Evolutionary conservation across 2,329 filamentous ascomycete species (phyloP).

Genomic region (Stenocarpella maydis): DNA sequence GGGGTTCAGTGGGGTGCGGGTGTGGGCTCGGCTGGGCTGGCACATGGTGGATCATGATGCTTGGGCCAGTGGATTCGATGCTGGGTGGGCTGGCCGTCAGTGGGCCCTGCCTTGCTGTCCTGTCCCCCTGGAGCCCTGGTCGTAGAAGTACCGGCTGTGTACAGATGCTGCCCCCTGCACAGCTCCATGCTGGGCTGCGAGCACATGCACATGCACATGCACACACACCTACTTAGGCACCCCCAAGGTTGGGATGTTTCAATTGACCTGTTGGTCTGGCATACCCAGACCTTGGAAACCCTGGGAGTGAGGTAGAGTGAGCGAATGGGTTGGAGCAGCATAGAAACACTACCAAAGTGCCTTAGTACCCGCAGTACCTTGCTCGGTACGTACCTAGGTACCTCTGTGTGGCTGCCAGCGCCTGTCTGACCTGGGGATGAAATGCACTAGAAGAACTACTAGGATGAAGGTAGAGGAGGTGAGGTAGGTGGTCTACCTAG

Average conservation of each 20-base stretch:
- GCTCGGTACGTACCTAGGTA: no score
- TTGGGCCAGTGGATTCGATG: conserved; percentile 14
- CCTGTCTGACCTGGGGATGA: background rate
- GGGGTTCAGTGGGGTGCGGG: conserved; percentile 13
- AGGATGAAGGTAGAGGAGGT: no score
- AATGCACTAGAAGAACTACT: background rate
- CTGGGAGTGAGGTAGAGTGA: conserved; percentile 16
- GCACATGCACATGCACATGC: no score
- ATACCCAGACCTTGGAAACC: conserved; percentile 8
- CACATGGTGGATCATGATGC: conserved; percentile 26
- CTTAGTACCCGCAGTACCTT: no score
- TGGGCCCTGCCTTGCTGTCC: conserved; percentile 24
- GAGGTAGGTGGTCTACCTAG: background rate
- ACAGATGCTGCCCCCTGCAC: conserved; percentile 34
- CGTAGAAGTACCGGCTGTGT: conserved; percentile 30
- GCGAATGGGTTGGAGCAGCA: conserved; percentile 7
- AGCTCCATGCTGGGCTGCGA: conserved; percentile 2
- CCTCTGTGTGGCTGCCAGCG: background rate
- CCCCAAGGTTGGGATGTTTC: conserved; percentile 30
- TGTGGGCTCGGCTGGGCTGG: conserved; percentile 25
- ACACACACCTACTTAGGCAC: conserved; percentile 1
- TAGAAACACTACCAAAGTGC: background rate
- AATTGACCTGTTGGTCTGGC: conserved; percentile 35
- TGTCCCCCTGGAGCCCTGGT: conserved; percentile 17
- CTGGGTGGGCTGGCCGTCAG: conserved; percentile 25